Evolutionary conservation across 331 rosid genomes (phyloP).

Genomic region (Saraca asoca): DNA sequence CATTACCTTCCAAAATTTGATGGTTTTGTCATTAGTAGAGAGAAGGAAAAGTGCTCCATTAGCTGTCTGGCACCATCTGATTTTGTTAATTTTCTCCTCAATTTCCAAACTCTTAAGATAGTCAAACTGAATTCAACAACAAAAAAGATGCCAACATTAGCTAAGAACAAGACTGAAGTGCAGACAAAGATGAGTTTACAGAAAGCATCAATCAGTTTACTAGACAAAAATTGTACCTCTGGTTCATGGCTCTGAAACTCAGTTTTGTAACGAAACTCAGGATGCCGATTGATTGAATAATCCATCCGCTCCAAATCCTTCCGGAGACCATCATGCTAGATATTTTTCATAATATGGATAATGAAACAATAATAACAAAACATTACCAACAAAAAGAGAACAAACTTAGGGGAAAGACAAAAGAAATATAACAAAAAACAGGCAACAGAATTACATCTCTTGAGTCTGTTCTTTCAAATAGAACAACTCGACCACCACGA

Average conservation of each 20-base stretch:
- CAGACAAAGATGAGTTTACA: not conserved
- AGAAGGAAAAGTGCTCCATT: slow-evolving; percentile 73
- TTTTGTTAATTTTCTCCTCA: slow-evolving; percentile 81
- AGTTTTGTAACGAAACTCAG: slow-evolving; percentile 92
- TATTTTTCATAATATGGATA: slow-evolving; percentile 24
- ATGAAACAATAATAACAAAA: slow-evolving; percentile 1
- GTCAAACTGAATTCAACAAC: slow-evolving; percentile 54
- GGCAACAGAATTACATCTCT: slow-evolving; percentile 40
- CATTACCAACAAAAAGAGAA: slow-evolving; percentile 2
- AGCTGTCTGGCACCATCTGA: slow-evolving; percentile 74
- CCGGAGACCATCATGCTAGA: slow-evolving; percentile 75
- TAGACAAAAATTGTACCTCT: slow-evolving; percentile 50
- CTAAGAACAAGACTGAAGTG: not conserved
- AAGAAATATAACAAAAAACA: not conserved
- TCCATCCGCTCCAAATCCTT: slow-evolving; percentile 79
- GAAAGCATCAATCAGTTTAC: not conserved
- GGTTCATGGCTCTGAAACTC: slow-evolving; percentile 99
- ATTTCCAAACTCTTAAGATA: slow-evolving; percentile 80
- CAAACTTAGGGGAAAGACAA: not conserved
- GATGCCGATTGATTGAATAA: slow-evolving; percentile 72
- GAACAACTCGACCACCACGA: slow-evolving; percentile 65
- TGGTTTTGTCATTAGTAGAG: slow-evolving; percentile 77
- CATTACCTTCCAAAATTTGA: slow-evolving; percentile 74
- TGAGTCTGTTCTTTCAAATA: slow-evolving; percentile 54
- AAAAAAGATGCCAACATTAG: not conserved